phyloP scores from a whole-genome alignment of 306 rosid species.

The Dryas octopetala region DNA sequence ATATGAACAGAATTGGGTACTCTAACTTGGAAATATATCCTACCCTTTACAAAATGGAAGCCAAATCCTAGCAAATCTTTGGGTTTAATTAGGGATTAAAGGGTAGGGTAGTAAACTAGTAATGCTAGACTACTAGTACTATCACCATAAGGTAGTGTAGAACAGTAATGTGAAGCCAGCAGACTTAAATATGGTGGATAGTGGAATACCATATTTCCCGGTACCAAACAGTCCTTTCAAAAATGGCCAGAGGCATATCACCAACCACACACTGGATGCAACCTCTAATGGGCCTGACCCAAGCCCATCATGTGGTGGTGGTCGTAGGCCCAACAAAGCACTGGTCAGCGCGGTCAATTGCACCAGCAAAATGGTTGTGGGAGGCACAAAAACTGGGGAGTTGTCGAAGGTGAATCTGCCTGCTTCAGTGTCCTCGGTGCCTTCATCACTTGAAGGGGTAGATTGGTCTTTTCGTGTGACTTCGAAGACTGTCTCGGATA shows the following conservation, averaged over 20 bases:
- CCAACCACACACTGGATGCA: conserved; percentile 38
- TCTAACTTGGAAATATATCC: too few species aligned
- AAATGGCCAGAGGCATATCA: conserved; percentile 53
- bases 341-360: conserved; percentile 40
- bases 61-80: too few species aligned
- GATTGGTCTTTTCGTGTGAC: conserved; percentile 55
- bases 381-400: conserved; percentile 54
- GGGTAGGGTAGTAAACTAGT: too few species aligned
- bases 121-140: too few species aligned
- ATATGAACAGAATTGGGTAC: too few species aligned
- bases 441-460: background rate
- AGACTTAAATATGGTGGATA: conserved; percentile 45
- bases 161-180: conserved; percentile 38
- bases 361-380: conserved; percentile 54
- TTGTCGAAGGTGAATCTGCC: conserved; percentile 49
- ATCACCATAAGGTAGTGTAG: conserved; percentile 30
- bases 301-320: background rate
- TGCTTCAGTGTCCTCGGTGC: conserved; percentile 19
- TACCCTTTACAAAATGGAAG: too few species aligned
- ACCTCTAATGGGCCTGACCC: conserved; percentile 54
- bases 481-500: conserved; percentile 46
- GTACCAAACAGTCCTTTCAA: conserved; percentile 53
- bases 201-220: conserved; percentile 64
- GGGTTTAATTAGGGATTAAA: too few species aligned
- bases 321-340: conserved; percentile 30